phyloP scores from a whole-genome alignment of 2,329 filamentous ascomycete species.

The Fusarium proliferatum region DNA sequence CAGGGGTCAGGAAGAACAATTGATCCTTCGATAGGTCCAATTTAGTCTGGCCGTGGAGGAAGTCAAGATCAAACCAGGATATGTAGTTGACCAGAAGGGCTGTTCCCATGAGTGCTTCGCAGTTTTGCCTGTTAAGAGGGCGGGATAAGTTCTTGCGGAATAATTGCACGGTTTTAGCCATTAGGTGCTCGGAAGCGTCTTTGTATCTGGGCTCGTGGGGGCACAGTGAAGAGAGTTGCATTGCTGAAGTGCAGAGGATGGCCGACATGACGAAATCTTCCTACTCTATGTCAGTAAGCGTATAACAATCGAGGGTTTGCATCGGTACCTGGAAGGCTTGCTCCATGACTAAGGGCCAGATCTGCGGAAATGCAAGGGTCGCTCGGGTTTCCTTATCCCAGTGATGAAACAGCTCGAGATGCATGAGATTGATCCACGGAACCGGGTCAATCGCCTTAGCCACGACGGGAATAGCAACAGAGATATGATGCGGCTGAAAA shows the following conservation, averaged over 20 bases:
- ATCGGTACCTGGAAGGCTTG: neutral
- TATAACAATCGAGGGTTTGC: neutral
- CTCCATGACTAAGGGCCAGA: neutral
- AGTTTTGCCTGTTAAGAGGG: neutral
- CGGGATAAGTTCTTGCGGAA: neutral
- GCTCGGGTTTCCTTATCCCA: neutral
- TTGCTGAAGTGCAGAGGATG: neutral
- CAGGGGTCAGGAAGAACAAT: neutral
- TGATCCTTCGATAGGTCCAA: neutral
- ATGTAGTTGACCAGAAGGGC: neutral
- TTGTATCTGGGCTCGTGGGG: neutral
- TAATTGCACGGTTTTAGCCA: neutral
- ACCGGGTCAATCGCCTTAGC: neutral
- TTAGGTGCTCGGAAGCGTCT: neutral
- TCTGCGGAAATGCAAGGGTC: neutral
- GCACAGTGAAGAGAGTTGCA: neutral
- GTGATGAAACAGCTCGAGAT: neutral
- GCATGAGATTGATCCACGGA: neutral
- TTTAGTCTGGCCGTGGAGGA: neutral
- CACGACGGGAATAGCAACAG: neutral
- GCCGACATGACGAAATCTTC: constrained; percentile 1
- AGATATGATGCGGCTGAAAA: neutral
- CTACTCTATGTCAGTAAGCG: fast-evolving
- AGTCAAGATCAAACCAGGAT: neutral
- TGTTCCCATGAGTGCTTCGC: neutral